Percentiles rank a stretch among this genome's conserved stretches.
phyloP scores from a whole-genome alignment of 2,329 filamentous ascomycete species.

The Xylogone sp. region DNA sequence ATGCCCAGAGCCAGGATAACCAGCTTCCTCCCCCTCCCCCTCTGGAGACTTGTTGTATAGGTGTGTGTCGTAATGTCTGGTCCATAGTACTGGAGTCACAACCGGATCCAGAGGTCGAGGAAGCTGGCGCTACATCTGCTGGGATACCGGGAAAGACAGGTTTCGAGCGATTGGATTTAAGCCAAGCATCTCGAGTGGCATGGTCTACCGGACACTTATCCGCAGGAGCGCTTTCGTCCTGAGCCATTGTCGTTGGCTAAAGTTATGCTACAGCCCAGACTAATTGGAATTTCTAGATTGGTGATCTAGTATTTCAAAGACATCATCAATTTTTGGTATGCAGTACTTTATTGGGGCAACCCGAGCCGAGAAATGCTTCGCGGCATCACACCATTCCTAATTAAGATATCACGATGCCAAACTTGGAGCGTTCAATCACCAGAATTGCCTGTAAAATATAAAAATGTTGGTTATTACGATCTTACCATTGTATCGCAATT shows the following conservation, averaged over 20 bases:
- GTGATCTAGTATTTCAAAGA: too few relatives aligned
- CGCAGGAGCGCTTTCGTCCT: slow-evolving; percentile 16
- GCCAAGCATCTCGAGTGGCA: slow-evolving; percentile 83
- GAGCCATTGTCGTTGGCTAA: not conserved
- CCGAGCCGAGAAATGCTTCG: too few relatives aligned
- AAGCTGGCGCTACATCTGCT: slow-evolving; percentile 9
- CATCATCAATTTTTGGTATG: too few relatives aligned
- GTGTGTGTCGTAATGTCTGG: slow-evolving; percentile 29
- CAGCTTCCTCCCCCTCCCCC: not conserved
- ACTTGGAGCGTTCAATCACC: not conserved
- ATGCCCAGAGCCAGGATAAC: slow-evolving; percentile 16
- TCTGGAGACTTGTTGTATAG: slow-evolving; percentile 11
- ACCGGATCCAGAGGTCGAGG: slow-evolving; percentile 26
- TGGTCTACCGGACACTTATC: slow-evolving; percentile 83
- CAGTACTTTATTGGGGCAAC: too few relatives aligned
- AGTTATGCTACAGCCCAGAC: slow-evolving; percentile 1
- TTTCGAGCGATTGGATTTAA: slow-evolving; percentile 39
- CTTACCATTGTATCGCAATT: too few relatives aligned
- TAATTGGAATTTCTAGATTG: slow-evolving; percentile 6
- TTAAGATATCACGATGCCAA: too few relatives aligned
- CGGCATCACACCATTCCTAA: too few relatives aligned
- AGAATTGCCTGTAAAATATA: too few relatives aligned
- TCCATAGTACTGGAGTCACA: slow-evolving; percentile 30
- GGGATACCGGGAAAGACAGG: slow-evolving; percentile 17
- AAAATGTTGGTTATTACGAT: too few relatives aligned